Evolutionary conservation across 2,329 filamentous ascomycete genomes (phyloP).

Genomic region (Penicillium rolfsii): DNA sequence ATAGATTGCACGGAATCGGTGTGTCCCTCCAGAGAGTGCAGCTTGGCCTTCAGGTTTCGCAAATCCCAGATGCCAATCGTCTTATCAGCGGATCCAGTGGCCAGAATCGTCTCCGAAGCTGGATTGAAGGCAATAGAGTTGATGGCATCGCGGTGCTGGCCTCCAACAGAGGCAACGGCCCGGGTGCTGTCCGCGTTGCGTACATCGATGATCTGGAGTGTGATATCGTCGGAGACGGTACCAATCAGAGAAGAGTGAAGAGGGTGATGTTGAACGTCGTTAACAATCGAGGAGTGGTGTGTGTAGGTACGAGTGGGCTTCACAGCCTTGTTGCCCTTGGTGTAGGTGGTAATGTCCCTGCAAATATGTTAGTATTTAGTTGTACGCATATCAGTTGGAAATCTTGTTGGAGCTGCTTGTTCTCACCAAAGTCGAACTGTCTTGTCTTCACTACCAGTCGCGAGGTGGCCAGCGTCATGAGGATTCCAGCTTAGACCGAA

Average conservation of each 20-base stretch:
- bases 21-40: constrained; percentile 89
- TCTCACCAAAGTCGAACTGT: constrained; percentile 87
- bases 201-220: constrained; percentile 88
- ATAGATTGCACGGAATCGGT: constrained; percentile 87
- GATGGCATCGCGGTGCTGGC: constrained; percentile 87
- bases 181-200: constrained; percentile 68
- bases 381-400: neutral
- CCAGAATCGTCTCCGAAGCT: constrained; percentile 83
- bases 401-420: neutral
- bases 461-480: constrained; percentile 76
- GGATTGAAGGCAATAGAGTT: constrained; percentile 97
- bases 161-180: constrained; percentile 69
- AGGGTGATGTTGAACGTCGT: constrained; percentile 95
- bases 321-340: constrained; percentile 69
- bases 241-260: constrained; percentile 83
- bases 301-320: constrained; percentile 76
- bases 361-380: constrained; percentile 4
- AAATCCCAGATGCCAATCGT: constrained; percentile 95
- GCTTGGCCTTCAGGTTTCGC: constrained; percentile 83
- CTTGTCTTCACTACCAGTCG: constrained; percentile 87
- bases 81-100: constrained; percentile 93
- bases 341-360: constrained; percentile 80
- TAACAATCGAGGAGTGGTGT: constrained; percentile 88
- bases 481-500: constrained; percentile 95
- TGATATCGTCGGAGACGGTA: constrained; percentile 92